Evolutionary conservation across 208 protist species (phyloP).

Genomic region (Leishmania tropica): DNA sequence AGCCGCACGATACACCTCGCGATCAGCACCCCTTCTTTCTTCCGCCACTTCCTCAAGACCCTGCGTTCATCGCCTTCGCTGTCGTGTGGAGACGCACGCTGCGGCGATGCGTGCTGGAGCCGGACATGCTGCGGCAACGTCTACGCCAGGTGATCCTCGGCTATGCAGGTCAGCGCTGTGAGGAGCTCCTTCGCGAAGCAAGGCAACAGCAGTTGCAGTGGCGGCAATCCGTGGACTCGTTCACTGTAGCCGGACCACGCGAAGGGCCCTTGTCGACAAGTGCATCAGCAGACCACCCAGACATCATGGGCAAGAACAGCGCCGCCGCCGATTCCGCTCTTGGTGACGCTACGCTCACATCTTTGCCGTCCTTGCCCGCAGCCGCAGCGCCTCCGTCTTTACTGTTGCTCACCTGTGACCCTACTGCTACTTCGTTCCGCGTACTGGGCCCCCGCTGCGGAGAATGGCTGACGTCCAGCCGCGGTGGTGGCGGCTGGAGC

Average conservation of each 20-base stretch:
- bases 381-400: neutral
- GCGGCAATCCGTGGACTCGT: neutral
- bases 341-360: neutral
- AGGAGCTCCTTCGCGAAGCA: conserved; percentile 30
- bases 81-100: conserved; percentile 56
- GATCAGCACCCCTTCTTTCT: conserved; percentile 48
- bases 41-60: conserved; percentile 60
- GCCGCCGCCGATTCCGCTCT: neutral
- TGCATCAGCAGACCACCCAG: neutral
- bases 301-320: neutral
- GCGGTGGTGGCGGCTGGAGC: conserved; percentile 20
- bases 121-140: conserved; percentile 27
- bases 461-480: conserved; percentile 26
- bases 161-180: conserved; percentile 34
- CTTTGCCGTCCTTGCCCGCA: neutral
- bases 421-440: conserved; percentile 21
- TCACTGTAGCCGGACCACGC: neutral
- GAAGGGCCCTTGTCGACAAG: neutral
- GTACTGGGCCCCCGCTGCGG: conserved; percentile 26
- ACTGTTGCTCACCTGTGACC: conserved; percentile 21
- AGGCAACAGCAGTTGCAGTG: conserved; percentile 5
- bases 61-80: conserved; percentile 40
- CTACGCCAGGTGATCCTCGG: conserved; percentile 41
- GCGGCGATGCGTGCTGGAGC: conserved; percentile 31
- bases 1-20: conserved; percentile 35